Base-by-base conservation (phyloP, 225 moss, liverwort and hornwort species). In the Antitrichia curtipendula region DNA sequence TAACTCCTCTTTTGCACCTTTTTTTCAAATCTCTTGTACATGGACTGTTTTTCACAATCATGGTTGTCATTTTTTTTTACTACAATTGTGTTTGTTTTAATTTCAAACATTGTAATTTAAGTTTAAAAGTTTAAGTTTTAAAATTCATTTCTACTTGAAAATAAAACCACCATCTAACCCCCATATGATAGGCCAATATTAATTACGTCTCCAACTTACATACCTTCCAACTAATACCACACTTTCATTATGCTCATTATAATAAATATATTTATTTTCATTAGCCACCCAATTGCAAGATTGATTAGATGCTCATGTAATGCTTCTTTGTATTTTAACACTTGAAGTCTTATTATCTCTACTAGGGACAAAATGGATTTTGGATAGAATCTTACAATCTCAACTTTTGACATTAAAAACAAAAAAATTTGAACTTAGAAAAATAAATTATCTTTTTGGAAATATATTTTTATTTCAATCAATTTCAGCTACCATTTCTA, bases 301-400 rank as follows among this genome's bases (percentile, higher is more conserved):
- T 13, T 38, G 38, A 38, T 38, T 38, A 0, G 7, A 68, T 23
- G 38, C 6, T 38, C 12, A 21, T 12, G 6, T 2, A 38, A 2
- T 1, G 2, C 13, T 68, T 40, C 13, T 68, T 38, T 68, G 38
- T 23, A 40, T 13, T 23, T 68, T 40, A 13, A 38, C 1, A 13
- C 8, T 2, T 13, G 5, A 23, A 40, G 12, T 38, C 4, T 4
- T 2, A 7, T 18, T 19, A 6, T 36, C 3, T 2, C 2, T 36
- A 36, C 3, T 2, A 5, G 18, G 7, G 10, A 36, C 36, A 36
- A 64, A 16, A 64, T 36, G 10, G 6, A 64, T 64, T 36, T 36
- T 3, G 36, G 1, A 1, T 24, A 69, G 14, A 4, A 2, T 25
- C 2, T 0, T 4, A 14, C 0, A 0, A 3, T 25, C 14, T 69